phyloP scores from a whole-genome alignment of 768 basidiomycete genomes.

The Suillus discolor region DNA sequence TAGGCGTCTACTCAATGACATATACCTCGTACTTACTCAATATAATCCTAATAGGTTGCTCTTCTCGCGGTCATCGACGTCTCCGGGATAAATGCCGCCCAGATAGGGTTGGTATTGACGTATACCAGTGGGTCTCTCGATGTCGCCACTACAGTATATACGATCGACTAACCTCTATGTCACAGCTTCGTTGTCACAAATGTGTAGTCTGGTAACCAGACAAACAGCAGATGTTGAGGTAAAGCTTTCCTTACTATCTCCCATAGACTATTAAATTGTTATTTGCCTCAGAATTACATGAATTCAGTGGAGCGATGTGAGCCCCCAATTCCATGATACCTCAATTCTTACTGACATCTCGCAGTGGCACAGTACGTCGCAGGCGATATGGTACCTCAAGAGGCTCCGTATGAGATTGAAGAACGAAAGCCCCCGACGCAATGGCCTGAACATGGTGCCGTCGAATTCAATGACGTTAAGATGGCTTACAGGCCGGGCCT shows the following conservation, averaged over 20 bases:
- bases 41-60: conserved; percentile 48
- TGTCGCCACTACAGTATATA: neutral
- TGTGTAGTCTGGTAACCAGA: conserved; percentile 55
- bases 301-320: conserved; percentile 63
- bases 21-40: neutral
- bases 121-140: conserved; percentile 50
- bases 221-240: conserved; percentile 70
- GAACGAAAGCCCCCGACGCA: conserved; percentile 53
- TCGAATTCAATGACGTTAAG: conserved; percentile 60
- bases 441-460: conserved; percentile 66
- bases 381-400: conserved; percentile 55
- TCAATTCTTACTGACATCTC: neutral
- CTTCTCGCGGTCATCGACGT: conserved; percentile 62
- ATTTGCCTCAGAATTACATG: conserved; percentile 57
- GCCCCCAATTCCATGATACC: conserved; percentile 5
- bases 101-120: conserved; percentile 73
- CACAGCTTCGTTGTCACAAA: conserved; percentile 52
- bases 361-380: conserved; percentile 58
- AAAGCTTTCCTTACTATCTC: conserved; percentile 11
- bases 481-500: conserved; percentile 71
- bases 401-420: conserved; percentile 63
- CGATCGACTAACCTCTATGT: conserved; percentile 2
- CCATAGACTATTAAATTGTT: neutral
- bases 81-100: conserved; percentile 60
- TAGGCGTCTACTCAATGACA: conserved; percentile 28